Percentiles rank a stretch among this genome's conserved stretches.
Evolutionary conservation across 139 green algal genomes (phyloP).

Genomic region (Pycnococcus provasolii): DNA sequence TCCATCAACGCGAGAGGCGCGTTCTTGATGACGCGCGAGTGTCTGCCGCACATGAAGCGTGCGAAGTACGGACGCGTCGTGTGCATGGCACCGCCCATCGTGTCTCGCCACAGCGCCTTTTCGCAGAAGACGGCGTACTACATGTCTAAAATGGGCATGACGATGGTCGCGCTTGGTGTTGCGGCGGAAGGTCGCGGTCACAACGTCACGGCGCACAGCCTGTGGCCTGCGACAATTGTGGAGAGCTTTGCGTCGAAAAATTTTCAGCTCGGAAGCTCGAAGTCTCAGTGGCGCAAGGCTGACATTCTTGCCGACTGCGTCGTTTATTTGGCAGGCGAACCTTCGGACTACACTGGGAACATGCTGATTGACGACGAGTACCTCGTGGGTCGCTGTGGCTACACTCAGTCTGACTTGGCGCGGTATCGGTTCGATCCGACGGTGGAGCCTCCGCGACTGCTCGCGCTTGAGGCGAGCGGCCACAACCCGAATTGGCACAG

Average conservation of each 20-base stretch:
- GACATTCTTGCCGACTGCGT: slow-evolving; percentile 19
- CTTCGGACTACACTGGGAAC: background rate
- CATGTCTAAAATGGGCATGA: slow-evolving; percentile 23
- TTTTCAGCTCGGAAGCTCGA: slow-evolving; percentile 12
- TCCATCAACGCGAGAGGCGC: slow-evolving; percentile 15
- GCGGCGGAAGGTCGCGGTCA: slow-evolving; percentile 5
- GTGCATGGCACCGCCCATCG: slow-evolving; percentile 15
- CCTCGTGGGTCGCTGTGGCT: background rate
- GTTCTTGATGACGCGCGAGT: slow-evolving; percentile 22
- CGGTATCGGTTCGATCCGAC: slow-evolving; percentile 13
- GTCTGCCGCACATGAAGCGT: slow-evolving; percentile 10
- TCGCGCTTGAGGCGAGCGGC: background rate
- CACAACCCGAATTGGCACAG: background rate
- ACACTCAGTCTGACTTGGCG: slow-evolving; percentile 1
- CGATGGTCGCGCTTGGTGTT: slow-evolving; percentile 19
- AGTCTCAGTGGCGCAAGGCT: slow-evolving; percentile 18
- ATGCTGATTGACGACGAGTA: slow-evolving; percentile 19
- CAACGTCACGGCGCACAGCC: slow-evolving; percentile 8
- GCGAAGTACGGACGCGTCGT: slow-evolving; percentile 10
- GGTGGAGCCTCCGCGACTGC: slow-evolving; percentile 12
- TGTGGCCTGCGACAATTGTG: slow-evolving; percentile 26
- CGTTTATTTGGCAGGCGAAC: background rate
- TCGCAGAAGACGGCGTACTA: slow-evolving; percentile 21
- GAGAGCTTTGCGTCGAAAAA: slow-evolving; percentile 15
- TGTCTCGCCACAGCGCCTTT: background rate